Base-by-base conservation (phyloP, 2,329 filamentous ascomycete species). In the Clarireedia hainanense region DNA sequence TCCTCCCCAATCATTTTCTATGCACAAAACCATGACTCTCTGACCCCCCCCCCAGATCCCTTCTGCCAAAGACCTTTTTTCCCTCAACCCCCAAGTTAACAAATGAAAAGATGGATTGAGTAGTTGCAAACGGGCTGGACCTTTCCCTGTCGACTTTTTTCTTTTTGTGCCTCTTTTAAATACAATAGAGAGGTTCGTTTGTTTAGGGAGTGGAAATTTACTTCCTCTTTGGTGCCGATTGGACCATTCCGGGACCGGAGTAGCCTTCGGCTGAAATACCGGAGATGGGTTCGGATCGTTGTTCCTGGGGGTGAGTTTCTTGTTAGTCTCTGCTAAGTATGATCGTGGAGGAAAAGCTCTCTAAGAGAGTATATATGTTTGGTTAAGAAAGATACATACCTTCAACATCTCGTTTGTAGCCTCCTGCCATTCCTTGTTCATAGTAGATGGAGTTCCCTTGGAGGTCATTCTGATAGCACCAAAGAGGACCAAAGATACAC, bases 341-440 rank as follows among this genome's bases (percentile, higher is more conserved):
- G 20, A 20, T 20, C 20, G 20, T 20, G 5, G 27, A 7, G 15
- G 7, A 47, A 20, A 42, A 20, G 15, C 9, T 2, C 17, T 15
- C 7, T 17, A 6, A 26, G 20, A 30, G 5, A 6, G 9, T 2
- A 26, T 2, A 12, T 2, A 51, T 42, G 5, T 15, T 34, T 3
- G 10, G 10, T 12, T 12, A 12, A 34, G 30, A 34, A 12, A 34
- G 30, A 14, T 7, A 27, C 84, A 68, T 77, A 95, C 92, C 83
- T 85, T 91, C 73, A 96, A 80, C 75, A 88, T 94, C 79, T 96
- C 94, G 76, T 99, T 96, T 65, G 86, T 81, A 66, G 87, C 87
- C 79, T 97, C 91, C 79, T 99, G 90, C 84, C 88, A 97, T 76
- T 99, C 94, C 80, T 89, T 88, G 77, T 80, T 92, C 91, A 99